Conservation (phyloP, 495 filamentous ascomycete species). For the Talaromyces borbonicus region DNA sequence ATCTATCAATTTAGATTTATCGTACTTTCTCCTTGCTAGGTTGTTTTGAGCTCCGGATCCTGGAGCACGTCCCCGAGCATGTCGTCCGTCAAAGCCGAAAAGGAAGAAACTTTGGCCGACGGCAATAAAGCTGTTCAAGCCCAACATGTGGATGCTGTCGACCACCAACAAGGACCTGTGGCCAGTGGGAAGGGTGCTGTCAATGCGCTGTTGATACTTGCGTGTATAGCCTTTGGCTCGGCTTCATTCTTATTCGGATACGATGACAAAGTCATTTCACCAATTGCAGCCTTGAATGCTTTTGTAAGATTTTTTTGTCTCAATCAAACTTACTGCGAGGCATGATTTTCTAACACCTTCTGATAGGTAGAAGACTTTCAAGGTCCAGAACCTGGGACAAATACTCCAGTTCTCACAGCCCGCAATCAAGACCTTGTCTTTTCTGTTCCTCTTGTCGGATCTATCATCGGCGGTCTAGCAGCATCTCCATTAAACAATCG, state of each 20-base stretch:
- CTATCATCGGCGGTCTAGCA: constrained; percentile 23
- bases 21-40: not conserved
- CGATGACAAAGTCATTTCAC: constrained; percentile 34
- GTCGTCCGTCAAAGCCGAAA: not conserved
- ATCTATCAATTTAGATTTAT: not conserved
- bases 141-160: constrained; percentile 16
- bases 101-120: not conserved
- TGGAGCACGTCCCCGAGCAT: too few species aligned
- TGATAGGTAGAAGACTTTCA: constrained; percentile 26
- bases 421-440: constrained; percentile 30
- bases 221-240: constrained; percentile 24
- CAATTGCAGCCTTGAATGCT: constrained; percentile 22
- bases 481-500: constrained; percentile 26
- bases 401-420: constrained; percentile 20
- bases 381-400: constrained; percentile 19
- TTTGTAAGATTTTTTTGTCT: constrained; percentile 31
- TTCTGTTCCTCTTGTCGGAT: constrained; percentile 26
- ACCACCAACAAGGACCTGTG: not conserved
- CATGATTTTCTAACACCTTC: not conserved
- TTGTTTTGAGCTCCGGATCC: not conserved
- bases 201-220: constrained; percentile 21
- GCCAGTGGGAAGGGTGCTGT: constrained; percentile 11
- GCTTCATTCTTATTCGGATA: constrained; percentile 31
- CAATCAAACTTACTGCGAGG: not conserved
- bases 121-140: constrained; percentile 10